Evolutionary conservation across 139 green algal species (phyloP), one percentile per base, ranked within the genome.

Genomic region (Coccomyxa sp.): DNA sequence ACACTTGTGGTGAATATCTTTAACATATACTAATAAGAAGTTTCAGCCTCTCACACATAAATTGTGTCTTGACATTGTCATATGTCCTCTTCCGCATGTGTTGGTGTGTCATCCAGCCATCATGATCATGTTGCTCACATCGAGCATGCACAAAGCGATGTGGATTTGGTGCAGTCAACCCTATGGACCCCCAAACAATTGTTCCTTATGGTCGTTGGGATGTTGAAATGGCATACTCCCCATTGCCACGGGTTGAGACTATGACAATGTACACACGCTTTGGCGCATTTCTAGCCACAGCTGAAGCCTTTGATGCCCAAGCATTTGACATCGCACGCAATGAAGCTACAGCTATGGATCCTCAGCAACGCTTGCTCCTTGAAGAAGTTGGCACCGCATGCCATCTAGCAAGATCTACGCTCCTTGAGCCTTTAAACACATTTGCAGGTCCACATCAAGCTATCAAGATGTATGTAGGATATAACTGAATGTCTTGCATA

Each of bases 281-380:
- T 74, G 90, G 81, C 12, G 85, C 85, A 8, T 97, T 93, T 69
- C 70, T 89, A 38, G 29, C 54, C 0, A 82, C 31, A 12, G 78
- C 89, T 0, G 86, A 90, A n/a, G 8, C 58, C 0, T 97, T 95
- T 86, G 92, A 97, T 50, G 55, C 82, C 0, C 71, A 55, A 16
- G 78, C 82, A 0, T 96, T 97, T 79, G 76, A 83, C 0, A 38
- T 97, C 69, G 81, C 81, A 0, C 24, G 40, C 3, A 58, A 71
- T 5, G 91, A 96, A 73, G 86, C 88, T 0, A 18, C 71, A 4
- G 80, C 81, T 22, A 90, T 88, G 55, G 93, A 97, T 81, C 93
- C 93, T 8, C 92, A 97, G 81, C 89, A 96, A 58, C 86, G 93
- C 24, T n/a, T 96, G 76, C 73, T 97, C 76, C 12, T 87, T 68